Evolutionary conservation across 768 basidiomycete species (phyloP), one percentile per base, ranked within the genome.

Genomic region (Lactifluus pinguis): DNA sequence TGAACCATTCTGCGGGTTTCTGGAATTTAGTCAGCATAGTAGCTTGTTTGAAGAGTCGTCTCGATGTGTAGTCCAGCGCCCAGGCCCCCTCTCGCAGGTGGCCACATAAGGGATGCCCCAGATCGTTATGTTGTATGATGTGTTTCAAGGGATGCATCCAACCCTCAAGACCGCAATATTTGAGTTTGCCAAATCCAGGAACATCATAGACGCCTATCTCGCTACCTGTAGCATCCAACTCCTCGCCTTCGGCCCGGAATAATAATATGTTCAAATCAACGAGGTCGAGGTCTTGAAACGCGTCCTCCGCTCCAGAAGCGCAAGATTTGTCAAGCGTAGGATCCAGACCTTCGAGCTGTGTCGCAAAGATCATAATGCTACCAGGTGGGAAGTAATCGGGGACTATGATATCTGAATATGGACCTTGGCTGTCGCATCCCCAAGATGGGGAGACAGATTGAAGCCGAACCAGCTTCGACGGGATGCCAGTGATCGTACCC

Each of bases 321-420:
- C 92, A 95, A 67, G 89, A 84, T 2, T 71, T 69, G 62, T 97
- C 95, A 3, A 98, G 78, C 0, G 79, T 73, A 2, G 79, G 63
- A 60, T 92, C 89, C 58, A 88, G 74, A 25, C 86, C 84, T 66
- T 91, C 82, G 53, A 91, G 78, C 65, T 89, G 84, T 0, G 95
- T 97, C 69, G 86, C 83, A 69, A 98, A 98, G 19, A 99, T 67
- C 87, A 98, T 85, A 68, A 98, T 83, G 61, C 90, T 92, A 10
- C 95, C 95, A 0, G 95, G 94, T n/a, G 95, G 94, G 74, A 98
- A 99, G 67, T 78, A 76, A 41, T 93, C 86, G 0, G 97, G 97
- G 1, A 97, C 83, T 19, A 80, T 68, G 61, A 98, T 84, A 70
- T 93, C 89, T 21, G 86, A 81, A 72, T 79, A 91, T 0, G 85